phyloP scores from a whole-genome alignment of 192 early-diverging fungal species.

The Coemansia sp. region DNA sequence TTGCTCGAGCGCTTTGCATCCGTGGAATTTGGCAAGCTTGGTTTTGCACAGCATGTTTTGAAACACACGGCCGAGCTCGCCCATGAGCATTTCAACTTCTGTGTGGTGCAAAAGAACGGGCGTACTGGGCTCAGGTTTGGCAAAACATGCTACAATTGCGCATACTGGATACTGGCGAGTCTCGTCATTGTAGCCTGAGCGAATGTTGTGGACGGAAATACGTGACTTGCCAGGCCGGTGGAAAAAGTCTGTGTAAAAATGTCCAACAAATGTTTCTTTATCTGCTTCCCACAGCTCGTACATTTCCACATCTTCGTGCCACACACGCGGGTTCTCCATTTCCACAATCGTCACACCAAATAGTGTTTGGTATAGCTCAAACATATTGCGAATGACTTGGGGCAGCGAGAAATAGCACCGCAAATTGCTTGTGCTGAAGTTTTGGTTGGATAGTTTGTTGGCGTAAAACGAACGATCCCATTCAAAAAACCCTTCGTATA shows the following conservation, averaged over 20 bases:
- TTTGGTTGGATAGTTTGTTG: conserved; percentile 58
- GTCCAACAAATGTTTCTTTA: conserved; percentile 57
- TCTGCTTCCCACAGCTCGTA: conserved; percentile 66
- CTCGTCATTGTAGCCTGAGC: conserved; percentile 53
- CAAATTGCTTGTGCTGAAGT: conserved; percentile 66
- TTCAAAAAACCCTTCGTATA: conserved; percentile 46
- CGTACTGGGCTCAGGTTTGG: conserved; percentile 55
- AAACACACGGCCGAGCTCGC: conserved; percentile 65
- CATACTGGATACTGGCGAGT: conserved; percentile 55
- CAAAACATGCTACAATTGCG: conserved; percentile 61
- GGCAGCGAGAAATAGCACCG: conserved; percentile 67
- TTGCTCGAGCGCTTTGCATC: conserved; percentile 61
- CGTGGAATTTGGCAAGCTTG: conserved; percentile 43
- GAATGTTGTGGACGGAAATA: conserved; percentile 46
- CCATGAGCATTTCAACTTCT: conserved; percentile 70
- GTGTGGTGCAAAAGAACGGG: conserved; percentile 69
- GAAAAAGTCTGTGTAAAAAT: conserved; percentile 69
- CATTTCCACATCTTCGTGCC: conserved; percentile 71
- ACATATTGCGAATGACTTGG: conserved; percentile 56
- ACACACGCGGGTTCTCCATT: conserved; percentile 25
- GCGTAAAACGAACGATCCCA: conserved; percentile 73
- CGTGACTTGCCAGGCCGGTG: conserved; percentile 61
- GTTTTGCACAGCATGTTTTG: conserved; percentile 62
- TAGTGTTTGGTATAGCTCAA: conserved; percentile 64
- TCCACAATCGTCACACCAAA: conserved; percentile 47